Evolutionary conservation across 257 asterid genomes (phyloP), one percentile per base, ranked within the genome.

Genomic region (Pogostemon cablin): DNA sequence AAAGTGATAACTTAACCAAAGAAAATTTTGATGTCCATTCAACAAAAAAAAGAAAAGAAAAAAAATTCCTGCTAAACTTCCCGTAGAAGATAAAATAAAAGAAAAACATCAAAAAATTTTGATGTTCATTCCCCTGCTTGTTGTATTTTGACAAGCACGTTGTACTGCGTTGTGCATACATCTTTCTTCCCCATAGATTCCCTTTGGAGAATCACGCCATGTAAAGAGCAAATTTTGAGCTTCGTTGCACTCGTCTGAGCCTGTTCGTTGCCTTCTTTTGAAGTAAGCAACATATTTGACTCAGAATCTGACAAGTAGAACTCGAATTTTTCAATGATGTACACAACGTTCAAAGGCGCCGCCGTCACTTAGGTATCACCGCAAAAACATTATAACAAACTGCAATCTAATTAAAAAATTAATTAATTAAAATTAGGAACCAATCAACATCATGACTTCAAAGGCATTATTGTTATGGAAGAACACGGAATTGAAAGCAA

Each of bases 211-310:
- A 15, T 15, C 15, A 15, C 15, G 15, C 15, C 15, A 15, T 15
- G 15, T 15, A 15, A 15, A 15, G 15, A 15, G 15, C 15, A 15
- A 38, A 91, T 84, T 46, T 78, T 81, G 63, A 95, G 91, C 90
- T 89, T 95, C 3, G 87, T 79, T 6, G 99, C 98, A 0, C 96
- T 98, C 34, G 96, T 83, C 78, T 88, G 93, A 62, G 97, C 99
- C 59, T 85, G 88, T 71, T 86, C 87, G 67, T 89, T 95, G 58
- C 99, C 99, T 81, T 89, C 96, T 67, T 82, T 73, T 1, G 95
- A 76, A 11, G 96, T 87, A 56, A 95, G 62, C 6, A 95, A 66
- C 40, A 95, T 72, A 72, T 86, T 91, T 0, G 99, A 91, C 71
- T 85, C 97, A 0, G 99, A 89, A 69, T 95, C 99, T 0, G 97